These are phyloP conservation scores for Cichorium intybus DNA, from an alignment of 140 eudicot genomes.

Conservation along the genomic window DNA sequence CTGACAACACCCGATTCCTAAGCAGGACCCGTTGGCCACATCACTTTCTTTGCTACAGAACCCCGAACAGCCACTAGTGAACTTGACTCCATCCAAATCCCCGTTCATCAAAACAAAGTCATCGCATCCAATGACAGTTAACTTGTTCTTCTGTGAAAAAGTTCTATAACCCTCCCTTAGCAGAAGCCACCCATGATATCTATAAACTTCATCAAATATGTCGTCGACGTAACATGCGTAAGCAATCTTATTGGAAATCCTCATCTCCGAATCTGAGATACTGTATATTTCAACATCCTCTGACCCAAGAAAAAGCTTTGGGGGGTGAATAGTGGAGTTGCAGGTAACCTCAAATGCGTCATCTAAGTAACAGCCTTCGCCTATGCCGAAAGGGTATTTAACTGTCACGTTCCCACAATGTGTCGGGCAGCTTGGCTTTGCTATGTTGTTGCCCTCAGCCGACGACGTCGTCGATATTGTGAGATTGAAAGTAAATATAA, in stretches of 20 bases:
- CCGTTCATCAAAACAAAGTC: not conserved
- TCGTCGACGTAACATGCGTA: slow-evolving; percentile 33
- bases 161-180: not conserved
- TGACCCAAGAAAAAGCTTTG: slow-evolving; percentile 20
- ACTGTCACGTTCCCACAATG: not conserved
- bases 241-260: slow-evolving; percentile 14
- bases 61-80: slow-evolving; percentile 9
- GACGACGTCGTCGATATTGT: not conserved
- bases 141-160: slow-evolving; percentile 1
- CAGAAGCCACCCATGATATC: not conserved
- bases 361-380: slow-evolving; percentile 35
- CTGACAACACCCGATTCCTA: slow-evolving; percentile 27
- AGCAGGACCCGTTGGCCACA: not conserved
- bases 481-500: not conserved
- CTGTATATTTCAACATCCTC: slow-evolving; percentile 14
- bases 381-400: slow-evolving; percentile 33
- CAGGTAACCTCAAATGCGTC: slow-evolving; percentile 42
- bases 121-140: slow-evolving; percentile 22
- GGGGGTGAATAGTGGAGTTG: slow-evolving; percentile 38
- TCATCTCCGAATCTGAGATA: slow-evolving; percentile 30
- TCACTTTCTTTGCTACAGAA: not conserved
- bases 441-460: not conserved
- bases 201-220: not conserved
- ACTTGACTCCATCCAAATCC: not conserved
- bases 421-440: not conserved